Base-by-base conservation (phyloP, 2,329 filamentous ascomycete genomes). In the Lachnellula suecica region DNA sequence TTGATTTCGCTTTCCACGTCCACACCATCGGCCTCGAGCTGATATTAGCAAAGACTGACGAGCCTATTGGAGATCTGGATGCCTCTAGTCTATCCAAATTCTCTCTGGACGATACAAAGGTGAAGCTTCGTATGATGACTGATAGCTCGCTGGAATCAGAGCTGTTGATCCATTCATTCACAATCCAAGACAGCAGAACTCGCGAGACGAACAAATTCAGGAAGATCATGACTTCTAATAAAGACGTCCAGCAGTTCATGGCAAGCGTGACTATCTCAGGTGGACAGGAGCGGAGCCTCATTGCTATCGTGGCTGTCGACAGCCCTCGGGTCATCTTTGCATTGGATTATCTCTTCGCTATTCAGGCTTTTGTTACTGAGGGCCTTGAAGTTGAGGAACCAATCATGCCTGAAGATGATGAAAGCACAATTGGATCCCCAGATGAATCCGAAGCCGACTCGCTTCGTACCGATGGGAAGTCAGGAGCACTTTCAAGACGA, bases 181-280 rank as follows among this genome's bases (percentile, higher is more conserved):
- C 91, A 0, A 96, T 97, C 59, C 83, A 89, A 51, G 94, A 99
- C 68, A 97, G 88, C 58, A 86, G 95, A n/a, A 85, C 84, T 4
- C 82, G 84, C 49, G 92, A 96, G 63, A 89, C 87, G 4, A 99
- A 97, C 75, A 97, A 96, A 67, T 99, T 95, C 78, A 85, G 91
- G 46, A 95, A 93, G 69, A 97, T 99, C 72, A 97, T 99, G 94
- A 92, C 92, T 2, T 86, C 96, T 50, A 97, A 97, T 70, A 93
- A 91, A 62, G 88, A 92, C 51, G 91, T 94, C 42, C 92, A 97
- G 69, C 95, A 99, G 63, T 92, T 99, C 66, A 99, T 99, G 94
- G 94, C 94, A 17, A 97, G 89, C 67, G 76, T 99, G 4, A 95
- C 92, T 0, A 95, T 99, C 71, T 91, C 92, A 0, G 89, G 91